Evolutionary conservation across 2,329 filamentous ascomycete genomes (phyloP), one percentile per base, ranked within the genome.

Genomic region (Biscogniauxia sp.): DNA sequence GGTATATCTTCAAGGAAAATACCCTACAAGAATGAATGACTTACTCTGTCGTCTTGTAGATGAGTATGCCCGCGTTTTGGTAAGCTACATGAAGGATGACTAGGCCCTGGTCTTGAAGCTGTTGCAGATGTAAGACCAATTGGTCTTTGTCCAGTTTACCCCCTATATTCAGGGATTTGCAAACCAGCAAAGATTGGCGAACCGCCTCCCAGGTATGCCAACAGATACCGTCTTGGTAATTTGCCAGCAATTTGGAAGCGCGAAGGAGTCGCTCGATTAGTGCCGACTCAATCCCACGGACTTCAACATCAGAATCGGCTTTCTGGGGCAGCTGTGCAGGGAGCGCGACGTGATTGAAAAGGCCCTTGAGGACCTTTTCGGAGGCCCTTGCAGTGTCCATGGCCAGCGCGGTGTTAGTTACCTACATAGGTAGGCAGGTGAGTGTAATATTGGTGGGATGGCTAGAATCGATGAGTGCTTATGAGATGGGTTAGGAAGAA

Each of bases 271-370:
- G 60, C 41, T 68, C 64, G 17, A 66, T 26, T 7, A 68, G 20
- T 3, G 56, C 64, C 5, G 26, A 49, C 28, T 68, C 66, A 19
- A 68, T 56, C 7, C 56, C 60, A 11, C 55, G 56, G 8, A 61
- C 53, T 20, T 65, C 59, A 0, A n/a, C 9, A 17, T 68, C 68
- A 9, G 65, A 17, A 15, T 68, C 68, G 8, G 65, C 52, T 3
- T 53, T 20, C 19, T 64, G 63, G 0, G 68, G 68, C 15, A 69
- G 50, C 49, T 58, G 60, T 5, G 61, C n/a, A 7, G 68, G 68
- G 49, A 69, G 55, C 17, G 65, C 65, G 3, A 68, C 57, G 55
- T 69, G 68, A 23, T 68, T 54, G 60, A 68, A 69, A 1, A 69
- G 53, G 52, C 62, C 54, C 28, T 54, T 58, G 1, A 66, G 55